Percentiles rank a stretch among this genome's conserved stretches.
phyloP scores from a whole-genome alignment of 768 basidiomycete species.

The Trametes cubensis region DNA sequence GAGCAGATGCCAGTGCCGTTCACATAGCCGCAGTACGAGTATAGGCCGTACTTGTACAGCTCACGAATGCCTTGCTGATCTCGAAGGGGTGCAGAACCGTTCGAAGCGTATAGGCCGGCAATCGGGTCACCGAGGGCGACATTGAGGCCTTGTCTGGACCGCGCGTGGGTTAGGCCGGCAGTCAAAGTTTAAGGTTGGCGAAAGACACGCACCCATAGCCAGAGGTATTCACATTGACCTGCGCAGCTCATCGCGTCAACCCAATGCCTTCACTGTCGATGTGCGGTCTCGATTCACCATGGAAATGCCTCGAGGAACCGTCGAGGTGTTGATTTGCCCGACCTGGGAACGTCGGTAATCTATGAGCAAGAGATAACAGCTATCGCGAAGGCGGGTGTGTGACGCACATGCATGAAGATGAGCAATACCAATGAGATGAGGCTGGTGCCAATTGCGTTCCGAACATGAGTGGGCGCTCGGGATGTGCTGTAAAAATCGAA shows the following conservation, averaged over 20 bases:
- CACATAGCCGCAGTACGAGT: constrained; percentile 77
- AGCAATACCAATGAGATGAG: constrained; percentile 58
- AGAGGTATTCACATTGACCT: constrained; percentile 74
- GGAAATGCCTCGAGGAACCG: constrained; percentile 68
- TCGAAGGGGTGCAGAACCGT: constrained; percentile 64
- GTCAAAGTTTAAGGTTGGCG: constrained; percentile 4
- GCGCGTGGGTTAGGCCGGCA: constrained; percentile 6
- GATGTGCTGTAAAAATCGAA: constrained; percentile 2
- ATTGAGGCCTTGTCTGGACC: constrained; percentile 51
- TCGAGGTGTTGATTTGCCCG: constrained; percentile 80
- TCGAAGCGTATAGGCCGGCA: constrained; percentile 63
- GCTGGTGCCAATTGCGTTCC: constrained; percentile 36
- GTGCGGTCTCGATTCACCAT: constrained; percentile 54
- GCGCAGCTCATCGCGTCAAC: constrained; percentile 25
- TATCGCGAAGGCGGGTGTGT: constrained; percentile 16
- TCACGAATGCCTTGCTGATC: constrained; percentile 62
- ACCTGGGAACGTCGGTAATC: constrained; percentile 47
- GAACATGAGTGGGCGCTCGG: constrained; percentile 6
- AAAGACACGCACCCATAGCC: constrained; percentile 59
- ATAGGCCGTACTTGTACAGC: constrained; percentile 78
- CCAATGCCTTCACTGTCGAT: constrained; percentile 25
- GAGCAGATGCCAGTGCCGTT: constrained; percentile 65
- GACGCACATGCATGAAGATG: constrained; percentile 79
- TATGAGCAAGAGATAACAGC: constrained; percentile 16
- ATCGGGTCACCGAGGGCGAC: constrained; percentile 59